Percentiles rank a stretch among this genome's conserved stretches.
Conservation (phyloP, 2,329 filamentous ascomycete species). For the Aspergillus niger region DNA sequence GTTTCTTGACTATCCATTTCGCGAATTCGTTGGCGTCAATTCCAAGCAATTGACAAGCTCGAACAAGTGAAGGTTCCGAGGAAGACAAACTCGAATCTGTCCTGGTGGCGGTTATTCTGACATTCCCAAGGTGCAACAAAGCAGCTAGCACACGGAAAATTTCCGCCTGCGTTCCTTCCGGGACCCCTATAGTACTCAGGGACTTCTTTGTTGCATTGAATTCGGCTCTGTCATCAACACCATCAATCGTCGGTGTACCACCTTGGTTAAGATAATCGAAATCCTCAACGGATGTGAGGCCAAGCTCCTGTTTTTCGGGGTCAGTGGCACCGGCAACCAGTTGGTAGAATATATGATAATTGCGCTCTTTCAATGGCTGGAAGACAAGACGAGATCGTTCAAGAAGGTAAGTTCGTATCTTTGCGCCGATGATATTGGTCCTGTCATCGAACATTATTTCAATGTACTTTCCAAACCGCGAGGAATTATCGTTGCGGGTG, state of each 20-base stretch:
- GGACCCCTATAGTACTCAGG: constrained; percentile 82
- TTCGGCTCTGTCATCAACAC: constrained; percentile 92
- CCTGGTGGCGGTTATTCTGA: constrained; percentile 89
- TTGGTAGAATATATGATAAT: constrained; percentile 99
- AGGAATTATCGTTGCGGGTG: constrained; percentile 99
- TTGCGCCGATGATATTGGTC: constrained; percentile 95
- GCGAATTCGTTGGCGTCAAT: constrained; percentile 85
- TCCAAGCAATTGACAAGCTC: constrained; percentile 81
- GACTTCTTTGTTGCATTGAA: constrained; percentile 87
- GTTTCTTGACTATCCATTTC: constrained; percentile 99
- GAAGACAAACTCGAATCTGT: constrained; percentile 82
- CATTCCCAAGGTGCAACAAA: constrained; percentile 89
- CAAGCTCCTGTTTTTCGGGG: constrained; percentile 75
- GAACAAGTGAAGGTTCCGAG: constrained; percentile 77
- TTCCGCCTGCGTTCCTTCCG: constrained; percentile 69
- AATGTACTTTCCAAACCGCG: constrained; percentile 98
- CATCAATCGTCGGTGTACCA: constrained; percentile 84
- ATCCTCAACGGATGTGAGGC: constrained; percentile 78
- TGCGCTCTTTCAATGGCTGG: constrained; percentile 94
- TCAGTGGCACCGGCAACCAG: constrained; percentile 90
- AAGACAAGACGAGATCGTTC: constrained; percentile 96
- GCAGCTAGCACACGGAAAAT: constrained; percentile 92
- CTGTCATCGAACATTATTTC: constrained; percentile 98
- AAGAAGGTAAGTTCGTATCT: constrained; percentile 92
- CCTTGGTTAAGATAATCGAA: constrained; percentile 98